phyloP scores from a whole-genome alignment of 352 stramenopile species.

The Globisporangium rhizosaccharum region DNA sequence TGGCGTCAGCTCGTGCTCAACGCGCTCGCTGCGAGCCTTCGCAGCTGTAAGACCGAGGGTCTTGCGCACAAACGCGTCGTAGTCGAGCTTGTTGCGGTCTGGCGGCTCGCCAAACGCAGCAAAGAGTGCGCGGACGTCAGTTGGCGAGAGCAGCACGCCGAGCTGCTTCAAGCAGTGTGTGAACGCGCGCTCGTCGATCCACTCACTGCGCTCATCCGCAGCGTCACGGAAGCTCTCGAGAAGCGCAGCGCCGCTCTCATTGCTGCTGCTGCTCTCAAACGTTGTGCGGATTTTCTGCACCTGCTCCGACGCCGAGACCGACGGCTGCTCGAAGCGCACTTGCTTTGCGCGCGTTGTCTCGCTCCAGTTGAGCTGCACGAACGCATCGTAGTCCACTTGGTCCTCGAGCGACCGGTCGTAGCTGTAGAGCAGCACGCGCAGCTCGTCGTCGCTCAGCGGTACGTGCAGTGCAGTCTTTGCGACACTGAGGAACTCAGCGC shows the following conservation, averaged over 20 bases:
- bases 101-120: constrained; percentile 14
- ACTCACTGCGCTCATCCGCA: constrained; percentile 4
- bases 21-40: background rate
- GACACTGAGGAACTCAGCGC: constrained; percentile 37
- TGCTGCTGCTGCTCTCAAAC: constrained; percentile 12
- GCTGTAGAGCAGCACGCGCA: constrained; percentile 41
- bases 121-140: constrained; percentile 25
- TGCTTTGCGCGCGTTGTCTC: constrained; percentile 19
- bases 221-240: constrained; percentile 14
- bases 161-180: constrained; percentile 24
- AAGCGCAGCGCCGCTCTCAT: constrained; percentile 9
- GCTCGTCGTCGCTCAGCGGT: constrained; percentile 40
- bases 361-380: constrained; percentile 57
- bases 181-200: constrained; percentile 23
- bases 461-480: constrained; percentile 28
- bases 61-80: constrained; percentile 17
- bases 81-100: constrained; percentile 22
- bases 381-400: constrained; percentile 37
- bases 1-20: constrained; percentile 13
- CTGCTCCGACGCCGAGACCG: constrained; percentile 3
- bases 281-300: constrained; percentile 15
- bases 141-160: constrained; percentile 16
- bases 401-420: constrained; percentile 54
- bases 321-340: constrained; percentile 14
- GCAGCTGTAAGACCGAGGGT: constrained; percentile 9